A percentile compares a stretch with the other conserved stretches of the same genome.
These are phyloP conservation scores for Platanthera zijinensis DNA, from an alignment of 106 monocot genomes.

Conservation along the genomic window DNA sequence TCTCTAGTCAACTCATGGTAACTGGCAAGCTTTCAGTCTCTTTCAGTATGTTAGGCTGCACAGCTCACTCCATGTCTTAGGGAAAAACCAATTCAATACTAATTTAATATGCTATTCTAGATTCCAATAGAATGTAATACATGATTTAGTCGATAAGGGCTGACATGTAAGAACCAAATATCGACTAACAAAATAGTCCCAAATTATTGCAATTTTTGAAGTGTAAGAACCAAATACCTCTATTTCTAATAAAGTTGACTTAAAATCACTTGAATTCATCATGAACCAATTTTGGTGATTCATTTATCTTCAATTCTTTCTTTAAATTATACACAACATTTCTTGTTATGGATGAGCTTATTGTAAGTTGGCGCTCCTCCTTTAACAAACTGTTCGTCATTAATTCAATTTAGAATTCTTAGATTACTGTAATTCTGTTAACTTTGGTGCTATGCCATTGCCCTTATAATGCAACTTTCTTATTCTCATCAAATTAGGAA, in stretches of 20 bases:
- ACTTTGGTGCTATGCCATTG: not conserved
- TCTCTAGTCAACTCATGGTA: too few relatives aligned
- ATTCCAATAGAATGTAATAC: too few relatives aligned
- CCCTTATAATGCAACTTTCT: not conserved
- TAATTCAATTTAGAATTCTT: not conserved
- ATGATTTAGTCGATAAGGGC: too few relatives aligned
- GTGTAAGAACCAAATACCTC: not conserved
- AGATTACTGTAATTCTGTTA: not conserved
- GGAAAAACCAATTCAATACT: too few relatives aligned
- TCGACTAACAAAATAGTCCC: not conserved
- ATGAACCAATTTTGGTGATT: not conserved
- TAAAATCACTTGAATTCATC: not conserved
- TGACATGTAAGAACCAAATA: not conserved
- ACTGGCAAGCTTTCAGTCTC: too few relatives aligned
- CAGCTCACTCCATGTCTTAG: too few relatives aligned
- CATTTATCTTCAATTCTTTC: not conserved
- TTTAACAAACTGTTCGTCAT: not conserved
- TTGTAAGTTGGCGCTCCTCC: not conserved
- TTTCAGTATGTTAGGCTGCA: too few relatives aligned
- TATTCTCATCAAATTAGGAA: slow-evolving; percentile 38
- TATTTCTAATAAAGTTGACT: not conserved
- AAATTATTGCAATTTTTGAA: not conserved
- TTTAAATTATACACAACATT: not conserved
- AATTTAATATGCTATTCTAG: too few relatives aligned
- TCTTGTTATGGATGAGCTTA: not conserved